Evolutionary conservation across 2,329 filamentous ascomycete species (phyloP), one percentile per base, ranked within the genome.

Genomic region (Teratosphaeria zuluensis): DNA sequence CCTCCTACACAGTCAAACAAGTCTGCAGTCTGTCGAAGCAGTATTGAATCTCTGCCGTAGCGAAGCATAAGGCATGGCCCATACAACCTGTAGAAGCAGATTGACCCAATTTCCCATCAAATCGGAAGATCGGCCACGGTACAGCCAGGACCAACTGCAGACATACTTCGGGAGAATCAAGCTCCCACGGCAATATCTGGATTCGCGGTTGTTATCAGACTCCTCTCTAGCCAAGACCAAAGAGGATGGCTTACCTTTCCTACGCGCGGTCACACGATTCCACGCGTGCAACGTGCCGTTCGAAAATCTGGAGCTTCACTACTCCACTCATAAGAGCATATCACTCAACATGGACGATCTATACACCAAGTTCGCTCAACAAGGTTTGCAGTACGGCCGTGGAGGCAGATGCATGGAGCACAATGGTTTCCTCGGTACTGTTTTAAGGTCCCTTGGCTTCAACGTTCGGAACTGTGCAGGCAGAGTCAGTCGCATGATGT

Each of bases 331-430:
- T 60, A 77, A 76, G 46, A 70, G 68, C 11, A 75, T 84, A 30
- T 77, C 76, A 1, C 69, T 83, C 46, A 74, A 83, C 55, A 74
- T 78, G 0, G 69, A 79, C 24, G 69, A 72, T 3, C 67, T 85
- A 6, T 84, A 77, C 66, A 72, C 76, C 51, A 84, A 84, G 66
- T 74, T 85, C 35, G 77, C 9, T n/a, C 28, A 53, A 14, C 58
- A 58, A 28, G 61, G 65, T 69, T 19, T 62, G 12, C 51, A 61
- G 28, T 62, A 77, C 53, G 74, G 75, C 4, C 69, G 80, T 33
- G 82, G 83, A 30, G 83, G 83, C 1, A 84, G 62, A 19, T 85
- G 82, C 66, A 83, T 85, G 80, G 82, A 85, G 68, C 82, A 79
- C 62, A 83, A 83, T 53, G 69, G 72, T 3, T 70, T 85, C 33